A percentile compares a stretch with the other conserved stretches of the same genome.
phyloP scores from a whole-genome alignment of 768 basidiomycete species.

The Xerocomellus dryophilus region DNA sequence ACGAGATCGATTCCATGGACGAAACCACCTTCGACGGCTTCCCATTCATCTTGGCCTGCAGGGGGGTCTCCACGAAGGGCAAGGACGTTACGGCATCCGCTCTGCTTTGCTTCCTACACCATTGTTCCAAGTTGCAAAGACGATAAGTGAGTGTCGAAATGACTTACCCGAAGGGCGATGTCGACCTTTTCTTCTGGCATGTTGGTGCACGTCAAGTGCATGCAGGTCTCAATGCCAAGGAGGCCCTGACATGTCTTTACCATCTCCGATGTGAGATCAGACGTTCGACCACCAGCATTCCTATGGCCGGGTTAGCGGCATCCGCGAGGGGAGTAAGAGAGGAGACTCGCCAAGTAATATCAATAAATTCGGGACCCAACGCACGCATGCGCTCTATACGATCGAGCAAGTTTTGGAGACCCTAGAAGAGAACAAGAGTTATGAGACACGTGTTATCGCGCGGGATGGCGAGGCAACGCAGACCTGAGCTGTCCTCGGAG shows the following conservation, averaged over 20 bases:
- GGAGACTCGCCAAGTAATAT: conserved; percentile 81
- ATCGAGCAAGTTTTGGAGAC: conserved; percentile 90
- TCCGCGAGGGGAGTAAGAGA: background rate
- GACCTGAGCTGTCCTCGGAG: conserved; percentile 92
- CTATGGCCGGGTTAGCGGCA: conserved; percentile 38
- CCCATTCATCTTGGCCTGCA: conserved; percentile 85
- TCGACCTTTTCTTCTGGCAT: conserved; percentile 98
- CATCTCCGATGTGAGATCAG: conserved; percentile 89
- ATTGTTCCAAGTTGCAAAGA: conserved; percentile 1
- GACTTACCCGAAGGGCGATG: conserved; percentile 76
- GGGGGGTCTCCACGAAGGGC: conserved; percentile 94
- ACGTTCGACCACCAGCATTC: conserved; percentile 96
- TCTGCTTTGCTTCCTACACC: conserved; percentile 77
- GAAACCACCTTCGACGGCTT: conserved; percentile 88
- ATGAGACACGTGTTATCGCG: background rate
- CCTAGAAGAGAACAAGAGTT: conserved; percentile 1
- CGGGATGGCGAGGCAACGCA: conserved; percentile 10
- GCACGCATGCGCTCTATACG: conserved; percentile 98
- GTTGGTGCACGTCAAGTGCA: conserved; percentile 98
- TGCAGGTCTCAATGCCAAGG: conserved; percentile 95
- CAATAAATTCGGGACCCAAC: conserved; percentile 95
- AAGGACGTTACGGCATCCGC: conserved; percentile 90
- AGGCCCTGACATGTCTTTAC: conserved; percentile 91
- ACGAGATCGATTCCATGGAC: conserved; percentile 90
- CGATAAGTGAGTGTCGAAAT: conserved; percentile 1